Evolutionary conservation across 345 rosid genomes (phyloP), one percentile per base, ranked within the genome.

Genomic region (Dovyalis caffra): DNA sequence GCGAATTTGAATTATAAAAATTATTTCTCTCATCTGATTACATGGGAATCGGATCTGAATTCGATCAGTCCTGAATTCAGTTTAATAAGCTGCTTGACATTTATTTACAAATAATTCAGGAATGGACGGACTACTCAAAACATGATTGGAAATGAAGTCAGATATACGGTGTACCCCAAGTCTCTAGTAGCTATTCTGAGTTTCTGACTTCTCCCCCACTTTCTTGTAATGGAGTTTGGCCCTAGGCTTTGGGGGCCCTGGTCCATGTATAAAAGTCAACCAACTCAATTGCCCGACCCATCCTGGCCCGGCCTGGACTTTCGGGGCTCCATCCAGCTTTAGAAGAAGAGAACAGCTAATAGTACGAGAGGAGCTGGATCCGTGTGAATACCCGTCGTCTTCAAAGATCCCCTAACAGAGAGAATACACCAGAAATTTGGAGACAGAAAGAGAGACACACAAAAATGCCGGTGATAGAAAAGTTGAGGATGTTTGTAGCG

Each of bases 391-490:
- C 28, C 62, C 62, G 6, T 40, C 53, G 10, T 67, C 70, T 18
- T 25, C 70, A 47, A 60, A 60, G 23, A 67, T 67, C 53, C 70
- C 26, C 53, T 6, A 67, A 3, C 53, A 23, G 40, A 18, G 16
- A 31, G 21, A 20, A 20, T 25, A 4, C 70, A 25, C 28, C 53
- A n/a, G 73, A 68, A 76, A 60, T 60, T 76, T 60, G 29, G 31
- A 33, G 73, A 8, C 63, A 33, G 18, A 26, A 32, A 64, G 70
- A 67, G 66, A 21, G 4, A 8, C 51, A 12, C 11, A 25, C 47
- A 74, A 67, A 84, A 49, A 95, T 95, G 98, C 74, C 95, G 73
- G 82, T 88, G 76, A 93, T 93, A 93, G 90, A 87, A 85, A 93
- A 82, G 84, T 79, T 95, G 78, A 93, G 86, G 85, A 90, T 91